Evolutionary conservation across 371 early-diverging fungal species (phyloP).

Genomic region (Rhizomucor pusillus): DNA sequence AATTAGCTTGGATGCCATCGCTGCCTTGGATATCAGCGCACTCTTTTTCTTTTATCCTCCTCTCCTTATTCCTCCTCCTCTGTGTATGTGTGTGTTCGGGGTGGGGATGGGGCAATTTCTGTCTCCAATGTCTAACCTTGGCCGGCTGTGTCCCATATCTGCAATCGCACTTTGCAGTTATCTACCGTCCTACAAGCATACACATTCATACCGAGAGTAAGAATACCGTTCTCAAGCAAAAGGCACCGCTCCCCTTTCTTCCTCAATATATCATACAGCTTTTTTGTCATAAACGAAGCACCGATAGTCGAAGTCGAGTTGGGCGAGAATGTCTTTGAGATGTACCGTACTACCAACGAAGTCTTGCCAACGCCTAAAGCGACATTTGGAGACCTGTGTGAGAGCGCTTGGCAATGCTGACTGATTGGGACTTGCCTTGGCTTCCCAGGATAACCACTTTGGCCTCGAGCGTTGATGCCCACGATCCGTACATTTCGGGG

Average conservation of each 20-base stretch:
- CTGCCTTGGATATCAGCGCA: not conserved
- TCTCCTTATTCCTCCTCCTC: too few relatives aligned
- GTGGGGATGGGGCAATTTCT: too few relatives aligned
- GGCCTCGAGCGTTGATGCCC: slow-evolving; percentile 61
- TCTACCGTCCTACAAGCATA: slow-evolving; percentile 56
- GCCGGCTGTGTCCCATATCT: slow-evolving; percentile 75
- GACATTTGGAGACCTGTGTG: not conserved
- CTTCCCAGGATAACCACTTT: slow-evolving; percentile 77
- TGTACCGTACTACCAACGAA: slow-evolving; percentile 78
- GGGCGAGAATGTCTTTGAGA: slow-evolving; percentile 74
- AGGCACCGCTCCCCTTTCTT: too few relatives aligned
- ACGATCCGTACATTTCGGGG: slow-evolving; percentile 19
- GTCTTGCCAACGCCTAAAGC: slow-evolving; percentile 77
- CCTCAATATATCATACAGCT: slow-evolving; percentile 55
- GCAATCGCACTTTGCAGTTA: slow-evolving; percentile 64
- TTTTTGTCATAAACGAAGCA: slow-evolving; percentile 79
- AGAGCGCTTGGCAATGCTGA: too few relatives aligned
- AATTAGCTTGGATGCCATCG: not conserved
- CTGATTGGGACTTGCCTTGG: slow-evolving; percentile 46
- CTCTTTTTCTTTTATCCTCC: not conserved
- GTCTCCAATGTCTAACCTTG: slow-evolving; percentile 59
- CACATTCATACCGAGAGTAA: too few relatives aligned
- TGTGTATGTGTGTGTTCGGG: too few relatives aligned
- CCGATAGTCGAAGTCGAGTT: slow-evolving; percentile 82
- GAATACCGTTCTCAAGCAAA: too few relatives aligned